A percentile compares a stretch with the other conserved stretches of the same genome.
Evolutionary conservation across 345 rosid genomes (phyloP).

Genomic region (Geranium rotundifolium): DNA sequence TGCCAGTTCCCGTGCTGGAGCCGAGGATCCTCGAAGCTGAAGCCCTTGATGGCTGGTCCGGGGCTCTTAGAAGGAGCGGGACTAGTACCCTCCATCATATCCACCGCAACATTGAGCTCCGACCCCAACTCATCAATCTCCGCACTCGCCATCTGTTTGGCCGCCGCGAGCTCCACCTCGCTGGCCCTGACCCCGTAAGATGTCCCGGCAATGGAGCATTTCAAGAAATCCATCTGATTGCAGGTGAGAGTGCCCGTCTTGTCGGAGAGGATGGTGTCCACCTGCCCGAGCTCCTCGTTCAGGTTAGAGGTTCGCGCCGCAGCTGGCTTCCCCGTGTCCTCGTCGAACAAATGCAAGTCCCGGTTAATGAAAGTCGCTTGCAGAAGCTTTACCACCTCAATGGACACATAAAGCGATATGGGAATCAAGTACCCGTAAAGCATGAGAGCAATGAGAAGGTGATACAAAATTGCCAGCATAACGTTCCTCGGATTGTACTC

Average conservation of each 20-base stretch:
- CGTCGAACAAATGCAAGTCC: slow-evolving; percentile 13
- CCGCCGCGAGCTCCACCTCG: slow-evolving; percentile 12
- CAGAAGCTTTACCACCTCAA: slow-evolving; percentile 14
- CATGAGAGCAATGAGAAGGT: slow-evolving; percentile 6
- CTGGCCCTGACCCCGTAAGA: slow-evolving; percentile 9
- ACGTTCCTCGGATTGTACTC: background rate
- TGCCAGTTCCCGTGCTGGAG: background rate
- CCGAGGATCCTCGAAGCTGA: slow-evolving; percentile 3
- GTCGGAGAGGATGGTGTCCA: slow-evolving; percentile 11
- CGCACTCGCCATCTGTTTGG: background rate
- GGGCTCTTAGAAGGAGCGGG: background rate
- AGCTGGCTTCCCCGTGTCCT: slow-evolving; percentile 8
- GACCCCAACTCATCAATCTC: background rate
- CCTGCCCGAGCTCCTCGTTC: slow-evolving; percentile 18
- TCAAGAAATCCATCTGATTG: slow-evolving; percentile 17
- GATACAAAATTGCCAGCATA: background rate
- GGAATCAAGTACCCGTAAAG: slow-evolving; percentile 16
- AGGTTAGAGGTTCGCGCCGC: slow-evolving; percentile 13
- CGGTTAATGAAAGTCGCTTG: slow-evolving; percentile 14
- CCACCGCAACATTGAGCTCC: background rate
- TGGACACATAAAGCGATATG: slow-evolving; percentile 16
- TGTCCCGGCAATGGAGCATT: slow-evolving; percentile 15
- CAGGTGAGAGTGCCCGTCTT: slow-evolving; percentile 17
- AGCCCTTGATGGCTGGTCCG: background rate
- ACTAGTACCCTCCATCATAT: background rate